Evolutionary conservation across 441 rosid species (phyloP).

Genomic region (Populus hybrid): DNA sequence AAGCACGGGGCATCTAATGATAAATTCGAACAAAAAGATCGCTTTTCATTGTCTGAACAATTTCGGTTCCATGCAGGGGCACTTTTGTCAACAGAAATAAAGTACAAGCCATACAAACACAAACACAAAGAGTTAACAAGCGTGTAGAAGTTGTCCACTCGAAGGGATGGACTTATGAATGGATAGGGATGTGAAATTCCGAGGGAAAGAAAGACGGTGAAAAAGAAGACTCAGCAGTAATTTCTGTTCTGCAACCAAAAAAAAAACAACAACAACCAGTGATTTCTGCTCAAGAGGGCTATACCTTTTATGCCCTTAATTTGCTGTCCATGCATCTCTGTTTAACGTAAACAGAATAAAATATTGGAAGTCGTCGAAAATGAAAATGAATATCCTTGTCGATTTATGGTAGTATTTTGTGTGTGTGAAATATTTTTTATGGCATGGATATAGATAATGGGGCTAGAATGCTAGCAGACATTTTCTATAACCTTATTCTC

Average conservation of each 20-base stretch:
- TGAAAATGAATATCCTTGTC: neutral
- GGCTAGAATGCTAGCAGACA: constrained; percentile 47
- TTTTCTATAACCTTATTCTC: constrained; percentile 51
- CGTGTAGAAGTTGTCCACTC: constrained; percentile 46
- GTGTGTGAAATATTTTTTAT: neutral
- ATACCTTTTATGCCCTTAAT: constrained; percentile 26
- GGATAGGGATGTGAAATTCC: constrained; percentile 31
- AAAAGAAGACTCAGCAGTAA: neutral
- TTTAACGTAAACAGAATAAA: no score
- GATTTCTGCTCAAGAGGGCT: constrained; percentile 20
- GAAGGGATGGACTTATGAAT: constrained; percentile 9
- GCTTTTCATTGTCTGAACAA: neutral
- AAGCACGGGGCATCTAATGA: constrained; percentile 29
- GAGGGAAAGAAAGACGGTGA: neutral
- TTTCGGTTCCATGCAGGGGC: constrained; percentile 28
- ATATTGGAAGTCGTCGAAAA: neutral
- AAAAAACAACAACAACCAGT: neutral
- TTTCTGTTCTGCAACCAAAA: neutral
- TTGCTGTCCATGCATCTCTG: neutral
- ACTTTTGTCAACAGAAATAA: constrained; percentile 29
- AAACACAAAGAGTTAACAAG: constrained; percentile 27
- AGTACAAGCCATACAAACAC: constrained; percentile 20
- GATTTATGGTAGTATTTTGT: constrained; percentile 3
- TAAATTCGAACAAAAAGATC: neutral
- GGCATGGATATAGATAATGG: constrained; percentile 53